Conservation (phyloP, 306 rosid genomes). For the Malus sylvestris region DNA sequence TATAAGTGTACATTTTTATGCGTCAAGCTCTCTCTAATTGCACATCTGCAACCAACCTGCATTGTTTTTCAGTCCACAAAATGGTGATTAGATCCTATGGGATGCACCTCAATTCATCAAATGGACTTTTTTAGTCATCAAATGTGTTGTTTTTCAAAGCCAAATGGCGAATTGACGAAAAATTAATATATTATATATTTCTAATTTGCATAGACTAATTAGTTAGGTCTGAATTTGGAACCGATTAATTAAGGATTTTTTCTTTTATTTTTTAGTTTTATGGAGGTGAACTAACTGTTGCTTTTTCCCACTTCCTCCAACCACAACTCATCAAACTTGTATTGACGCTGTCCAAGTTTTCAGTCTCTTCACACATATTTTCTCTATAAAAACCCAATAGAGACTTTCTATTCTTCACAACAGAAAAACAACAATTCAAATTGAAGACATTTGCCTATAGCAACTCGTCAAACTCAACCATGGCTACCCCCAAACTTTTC, state of each 20-base stretch:
- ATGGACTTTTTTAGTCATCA: too few relatives aligned
- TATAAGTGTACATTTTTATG: too few relatives aligned
- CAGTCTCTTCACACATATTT: not conserved
- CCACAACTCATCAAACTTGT: conserved; percentile 2
- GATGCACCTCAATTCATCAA: too few relatives aligned
- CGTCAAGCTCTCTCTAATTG: too few relatives aligned
- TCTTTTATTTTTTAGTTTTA: not conserved
- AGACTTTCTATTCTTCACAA: not conserved
- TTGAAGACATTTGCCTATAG: not conserved
- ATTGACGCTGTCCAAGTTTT: not conserved
- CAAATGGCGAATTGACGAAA: too few relatives aligned
- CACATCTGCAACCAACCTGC: too few relatives aligned
- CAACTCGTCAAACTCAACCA: not conserved
- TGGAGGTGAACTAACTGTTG: not conserved
- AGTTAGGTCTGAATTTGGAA: not conserved
- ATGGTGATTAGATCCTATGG: too few relatives aligned
- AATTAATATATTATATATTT: too few relatives aligned
- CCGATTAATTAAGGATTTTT: not conserved
- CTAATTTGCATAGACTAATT: not conserved
- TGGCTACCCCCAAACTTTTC: not conserved
- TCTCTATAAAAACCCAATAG: conserved; percentile 1
- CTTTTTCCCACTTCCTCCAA: not conserved
- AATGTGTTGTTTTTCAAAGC: too few relatives aligned
- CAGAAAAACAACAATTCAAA: not conserved
- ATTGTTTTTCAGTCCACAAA: too few relatives aligned